Evolutionary conservation across 352 stramenopile species (phyloP).

Genomic region (Phytophthora pseudosyringae): DNA sequence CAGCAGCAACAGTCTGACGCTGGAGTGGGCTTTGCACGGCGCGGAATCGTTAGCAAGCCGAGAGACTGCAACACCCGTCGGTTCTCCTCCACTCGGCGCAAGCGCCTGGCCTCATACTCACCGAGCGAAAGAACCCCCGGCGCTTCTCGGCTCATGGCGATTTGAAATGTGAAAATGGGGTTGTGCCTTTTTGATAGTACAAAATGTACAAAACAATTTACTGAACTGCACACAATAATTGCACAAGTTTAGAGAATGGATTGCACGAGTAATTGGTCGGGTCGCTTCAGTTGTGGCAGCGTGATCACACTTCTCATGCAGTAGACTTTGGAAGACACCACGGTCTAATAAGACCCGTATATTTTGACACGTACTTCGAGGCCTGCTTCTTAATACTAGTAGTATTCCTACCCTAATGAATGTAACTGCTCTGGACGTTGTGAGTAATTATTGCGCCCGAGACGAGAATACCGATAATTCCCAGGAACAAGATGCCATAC

Average conservation of each 20-base stretch:
- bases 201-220: not conserved
- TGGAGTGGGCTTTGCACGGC: not conserved
- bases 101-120: conserved; percentile 3
- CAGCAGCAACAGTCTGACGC: not conserved
- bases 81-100: conserved; percentile 1
- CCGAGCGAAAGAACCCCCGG: not conserved
- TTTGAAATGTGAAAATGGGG: not conserved
- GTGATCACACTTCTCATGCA: too few relatives aligned
- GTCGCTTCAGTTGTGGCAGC: too few relatives aligned
- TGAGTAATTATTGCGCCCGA: not conserved
- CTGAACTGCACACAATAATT: not conserved
- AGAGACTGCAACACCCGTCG: conserved; percentile 1
- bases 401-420: conserved; percentile 11
- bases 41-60: not conserved
- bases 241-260: too few relatives aligned
- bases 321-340: too few relatives aligned
- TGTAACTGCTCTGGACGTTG: conserved; percentile 21
- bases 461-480: conserved; percentile 3
- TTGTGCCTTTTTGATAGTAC: too few relatives aligned
- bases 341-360: not conserved
- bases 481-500: conserved; percentile 19
- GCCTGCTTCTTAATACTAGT: too few relatives aligned
- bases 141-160: not conserved
- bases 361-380: conserved; percentile 2
- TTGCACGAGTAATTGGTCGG: too few relatives aligned